Evolutionary conservation across 192 early-diverging fungal genomes (phyloP).

Genomic region (Lobulomyces angularis): DNA sequence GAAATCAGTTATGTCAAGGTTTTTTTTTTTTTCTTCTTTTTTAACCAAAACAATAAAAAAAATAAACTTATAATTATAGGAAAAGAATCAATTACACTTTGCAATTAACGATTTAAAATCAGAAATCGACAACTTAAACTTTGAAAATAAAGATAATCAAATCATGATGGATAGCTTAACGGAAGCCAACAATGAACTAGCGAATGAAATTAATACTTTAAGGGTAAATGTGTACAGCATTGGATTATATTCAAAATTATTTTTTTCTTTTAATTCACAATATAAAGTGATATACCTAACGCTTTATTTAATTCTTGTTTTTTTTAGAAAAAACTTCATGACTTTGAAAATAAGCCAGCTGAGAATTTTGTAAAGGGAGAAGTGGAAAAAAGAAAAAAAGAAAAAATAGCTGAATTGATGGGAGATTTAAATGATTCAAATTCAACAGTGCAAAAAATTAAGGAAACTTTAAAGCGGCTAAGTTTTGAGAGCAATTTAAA

Average conservation of each 20-base stretch:
- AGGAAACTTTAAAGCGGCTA: not conserved
- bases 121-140: slow-evolving; percentile 76
- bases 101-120: slow-evolving; percentile 68
- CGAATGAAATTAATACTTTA: slow-evolving; percentile 57
- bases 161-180: slow-evolving; percentile 83
- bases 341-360: slow-evolving; percentile 5
- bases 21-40: no score
- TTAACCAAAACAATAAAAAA: no score
- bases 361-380: slow-evolving; percentile 43
- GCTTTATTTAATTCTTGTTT: slow-evolving; percentile 12
- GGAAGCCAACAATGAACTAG: slow-evolving; percentile 71
- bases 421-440: slow-evolving; percentile 60
- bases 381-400: slow-evolving; percentile 66
- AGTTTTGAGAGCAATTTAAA: slow-evolving; percentile 29
- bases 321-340: slow-evolving; percentile 9
- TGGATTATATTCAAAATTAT: slow-evolving; percentile 3
- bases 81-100: slow-evolving; percentile 59
- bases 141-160: slow-evolving; percentile 75
- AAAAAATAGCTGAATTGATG: slow-evolving; percentile 79
- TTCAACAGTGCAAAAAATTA: not conserved
- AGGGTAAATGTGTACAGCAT: slow-evolving; percentile 42
- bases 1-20: slow-evolving; percentile 21
- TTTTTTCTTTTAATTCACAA: slow-evolving; percentile 9
- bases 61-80: slow-evolving; percentile 21
- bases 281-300: no score